Percentiles rank a stretch among this genome's conserved stretches.
These are phyloP conservation scores for Lactarius psammicola DNA, from an alignment of 768 basidiomycete species.

Conservation along the genomic window DNA sequence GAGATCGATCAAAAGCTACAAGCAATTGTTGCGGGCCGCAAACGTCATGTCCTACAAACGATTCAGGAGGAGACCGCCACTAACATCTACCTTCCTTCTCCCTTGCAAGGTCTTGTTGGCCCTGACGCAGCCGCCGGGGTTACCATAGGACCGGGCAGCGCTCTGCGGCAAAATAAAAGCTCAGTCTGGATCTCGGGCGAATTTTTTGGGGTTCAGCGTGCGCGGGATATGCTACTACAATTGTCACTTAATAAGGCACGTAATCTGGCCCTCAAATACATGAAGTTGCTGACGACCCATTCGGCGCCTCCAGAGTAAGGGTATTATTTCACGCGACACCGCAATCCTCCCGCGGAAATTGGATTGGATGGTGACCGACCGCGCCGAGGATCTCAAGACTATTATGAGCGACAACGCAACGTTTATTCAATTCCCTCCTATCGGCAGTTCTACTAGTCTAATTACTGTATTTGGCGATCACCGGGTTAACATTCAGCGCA, in stretches of 20 bases:
- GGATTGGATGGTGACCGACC: slow-evolving; percentile 98
- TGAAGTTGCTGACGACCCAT: not conserved
- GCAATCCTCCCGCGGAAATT: slow-evolving; percentile 94
- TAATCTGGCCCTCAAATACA: slow-evolving; percentile 11
- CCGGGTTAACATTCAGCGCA: slow-evolving; percentile 90
- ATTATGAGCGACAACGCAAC: slow-evolving; percentile 97
- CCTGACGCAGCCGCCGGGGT: slow-evolving; percentile 52
- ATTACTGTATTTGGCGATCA: slow-evolving; percentile 94
- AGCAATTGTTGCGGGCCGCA: slow-evolving; percentile 85
- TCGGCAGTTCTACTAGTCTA: slow-evolving; percentile 89
- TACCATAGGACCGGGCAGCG: slow-evolving; percentile 38
- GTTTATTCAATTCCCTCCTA: slow-evolving; percentile 88
- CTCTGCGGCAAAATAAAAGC: slow-evolving; percentile 60
- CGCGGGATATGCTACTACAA: slow-evolving; percentile 92
- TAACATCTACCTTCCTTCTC: slow-evolving; percentile 93
- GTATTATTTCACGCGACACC: slow-evolving; percentile 87
- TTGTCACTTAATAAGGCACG: slow-evolving; percentile 81
- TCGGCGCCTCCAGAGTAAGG: slow-evolving; percentile 61
- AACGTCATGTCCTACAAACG: slow-evolving; percentile 79
- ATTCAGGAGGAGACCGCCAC: slow-evolving; percentile 98
- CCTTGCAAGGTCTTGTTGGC: slow-evolving; percentile 81
- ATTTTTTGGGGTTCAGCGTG: slow-evolving; percentile 93
- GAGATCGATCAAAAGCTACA: slow-evolving; percentile 96
- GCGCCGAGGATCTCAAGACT: slow-evolving; percentile 86
- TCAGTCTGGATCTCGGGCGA: slow-evolving; percentile 97